Conservation (phyloP, 164 flowering plant genomes). For the Warburgia ugandensis region DNA sequence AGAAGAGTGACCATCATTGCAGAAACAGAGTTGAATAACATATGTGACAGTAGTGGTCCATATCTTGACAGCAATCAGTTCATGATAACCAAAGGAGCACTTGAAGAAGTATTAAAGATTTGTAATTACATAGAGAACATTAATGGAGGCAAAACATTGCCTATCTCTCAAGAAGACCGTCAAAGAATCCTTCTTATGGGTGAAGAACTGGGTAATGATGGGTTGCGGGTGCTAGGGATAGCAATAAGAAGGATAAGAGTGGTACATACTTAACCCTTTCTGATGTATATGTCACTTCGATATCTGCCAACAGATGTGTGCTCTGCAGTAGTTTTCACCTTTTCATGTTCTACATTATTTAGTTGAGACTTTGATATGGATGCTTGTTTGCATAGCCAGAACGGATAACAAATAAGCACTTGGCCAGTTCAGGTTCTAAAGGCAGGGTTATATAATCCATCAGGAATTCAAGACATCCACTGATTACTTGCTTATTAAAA, state of each 20-base stretch:
- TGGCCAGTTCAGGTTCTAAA: too few species aligned
- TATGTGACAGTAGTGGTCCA: background rate
- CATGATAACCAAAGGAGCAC: slow-evolving; percentile 66
- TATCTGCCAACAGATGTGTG: background rate
- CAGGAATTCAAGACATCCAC: too few species aligned
- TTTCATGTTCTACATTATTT: too few species aligned
- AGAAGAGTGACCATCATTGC: slow-evolving; percentile 56
- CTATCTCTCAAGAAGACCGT: slow-evolving; percentile 32
- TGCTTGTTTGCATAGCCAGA: too few species aligned
- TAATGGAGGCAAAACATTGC: slow-evolving; percentile 23
- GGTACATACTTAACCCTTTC: background rate
- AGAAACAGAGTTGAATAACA: slow-evolving; percentile 26
- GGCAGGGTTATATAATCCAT: too few species aligned
- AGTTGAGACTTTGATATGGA: too few species aligned
- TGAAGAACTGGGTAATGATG: slow-evolving; percentile 52
- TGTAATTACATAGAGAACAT: slow-evolving; percentile 41
- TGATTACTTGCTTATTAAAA: too few species aligned
- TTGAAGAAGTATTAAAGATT: slow-evolving; percentile 58
- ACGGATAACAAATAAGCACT: too few species aligned
- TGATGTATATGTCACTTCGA: background rate
- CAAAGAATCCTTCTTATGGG: slow-evolving; percentile 38
- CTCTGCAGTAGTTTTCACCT: background rate
- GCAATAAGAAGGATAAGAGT: slow-evolving; percentile 37
- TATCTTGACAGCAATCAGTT: slow-evolving; percentile 9
- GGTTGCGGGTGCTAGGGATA: slow-evolving; percentile 50